Evolutionary conservation across 768 basidiomycete genomes (phyloP), one percentile per base, ranked within the genome.

Genomic region (Suillus tomentosus): DNA sequence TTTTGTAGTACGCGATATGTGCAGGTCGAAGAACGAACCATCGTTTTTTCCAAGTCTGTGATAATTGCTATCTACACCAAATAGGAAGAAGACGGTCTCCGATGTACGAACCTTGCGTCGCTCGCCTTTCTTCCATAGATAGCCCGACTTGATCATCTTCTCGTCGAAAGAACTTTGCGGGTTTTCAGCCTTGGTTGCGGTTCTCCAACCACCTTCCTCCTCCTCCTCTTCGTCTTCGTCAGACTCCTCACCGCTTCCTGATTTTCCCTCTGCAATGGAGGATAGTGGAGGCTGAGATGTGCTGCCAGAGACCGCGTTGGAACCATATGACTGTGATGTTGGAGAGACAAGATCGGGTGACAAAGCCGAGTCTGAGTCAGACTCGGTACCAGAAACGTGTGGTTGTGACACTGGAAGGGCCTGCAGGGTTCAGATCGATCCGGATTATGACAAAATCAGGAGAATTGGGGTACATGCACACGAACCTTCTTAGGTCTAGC

Each of bases 101-200:
- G 24, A 67, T 58, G 50, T 47, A 76, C 84, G 63, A 67, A 96
- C 96, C 91, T 98, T 98, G 76, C 97, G 82, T 64, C 95, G 85
- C 77, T 97, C 94, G 69, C 96, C 96, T 82, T 99, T 99, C 86
- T 99, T 99, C 87, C 89, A 92, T 60, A 99, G 80, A 80, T 97
- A 99, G 1, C 96, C 97, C 27, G 91, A 86, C 78, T 95, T 96
- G 74, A 96, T 83, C 48, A 92, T 87, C 56, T 82, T 85, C 71
- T 90, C 89, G 63, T 88, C 88, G 14, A 80, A 78, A 4, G 86
- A 82, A 63, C 82, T 81, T 62, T 80, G 82, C 51, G 79, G 75
- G 34, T 73, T 77, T 56, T 74, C 79, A 56, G 77, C 77, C 53
- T 77, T 74, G 69, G 82, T 82, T 39, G 81, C 82, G 40, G 81